phyloP scores from a whole-genome alignment of 1,284 basidiomycete genomes.

The Athelia psychrophila region DNA sequence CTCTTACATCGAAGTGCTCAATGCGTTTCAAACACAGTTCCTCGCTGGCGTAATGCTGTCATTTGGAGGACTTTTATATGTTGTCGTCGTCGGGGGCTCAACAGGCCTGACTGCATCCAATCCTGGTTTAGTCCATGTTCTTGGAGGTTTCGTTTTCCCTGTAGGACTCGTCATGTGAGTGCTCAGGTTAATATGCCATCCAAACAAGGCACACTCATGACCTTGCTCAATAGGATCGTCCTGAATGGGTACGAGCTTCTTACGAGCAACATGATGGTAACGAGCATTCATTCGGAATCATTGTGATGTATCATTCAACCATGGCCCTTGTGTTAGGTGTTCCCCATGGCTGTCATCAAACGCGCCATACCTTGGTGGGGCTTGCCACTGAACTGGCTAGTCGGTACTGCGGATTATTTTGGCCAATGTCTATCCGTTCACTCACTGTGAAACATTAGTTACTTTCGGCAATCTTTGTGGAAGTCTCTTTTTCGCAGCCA shows the following conservation, averaged over 20 bases:
- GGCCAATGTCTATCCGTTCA: not conserved
- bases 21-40: constrained; percentile 36
- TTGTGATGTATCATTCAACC: not conserved
- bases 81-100: constrained; percentile 61
- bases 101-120: constrained; percentile 45
- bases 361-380: constrained; percentile 67
- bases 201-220: not conserved
- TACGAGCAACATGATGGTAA: constrained; percentile 76
- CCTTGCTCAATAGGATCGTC: constrained; percentile 51
- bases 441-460: constrained; percentile 34
- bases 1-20: not conserved
- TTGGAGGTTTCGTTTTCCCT: constrained; percentile 69
- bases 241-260: constrained; percentile 67
- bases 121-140: constrained; percentile 64
- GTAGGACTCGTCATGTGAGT: constrained; percentile 51
- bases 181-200: not conserved
- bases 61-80: constrained; percentile 64
- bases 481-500: constrained; percentile 67
- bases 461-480: constrained; percentile 71
- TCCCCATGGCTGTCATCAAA: constrained; percentile 65
- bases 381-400: constrained; percentile 62
- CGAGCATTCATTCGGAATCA: constrained; percentile 7
- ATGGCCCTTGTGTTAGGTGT: constrained; percentile 36
- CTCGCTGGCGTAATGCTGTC: constrained; percentile 69
- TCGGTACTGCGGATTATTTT: constrained; percentile 42